Conservation (phyloP, 2,329 filamentous ascomycete species). For the Arthroderma uncinatum region DNA sequence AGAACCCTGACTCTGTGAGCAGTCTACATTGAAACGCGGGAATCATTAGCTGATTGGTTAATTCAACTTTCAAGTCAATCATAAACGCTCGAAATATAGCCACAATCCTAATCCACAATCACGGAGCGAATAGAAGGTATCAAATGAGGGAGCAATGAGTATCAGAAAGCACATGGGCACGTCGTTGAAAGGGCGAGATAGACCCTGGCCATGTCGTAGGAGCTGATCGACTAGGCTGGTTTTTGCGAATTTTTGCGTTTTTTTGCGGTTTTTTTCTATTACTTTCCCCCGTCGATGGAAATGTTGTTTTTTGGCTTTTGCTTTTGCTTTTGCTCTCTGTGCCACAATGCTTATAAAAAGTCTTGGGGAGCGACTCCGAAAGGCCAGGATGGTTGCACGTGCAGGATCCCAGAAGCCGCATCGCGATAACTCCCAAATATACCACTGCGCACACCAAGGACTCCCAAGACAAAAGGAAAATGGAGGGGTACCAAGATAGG, state of each 20-base stretch:
- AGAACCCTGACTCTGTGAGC: conserved; percentile 39
- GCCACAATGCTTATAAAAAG: conserved; percentile 1
- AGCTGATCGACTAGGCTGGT: conserved; percentile 1
- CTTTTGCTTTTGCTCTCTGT: not conserved
- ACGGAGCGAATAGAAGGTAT: not conserved
- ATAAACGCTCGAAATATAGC: conserved; percentile 4
- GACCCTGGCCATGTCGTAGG: not conserved
- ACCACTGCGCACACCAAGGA: not conserved
- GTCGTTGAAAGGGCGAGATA: not conserved
- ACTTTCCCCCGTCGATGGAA: not conserved
- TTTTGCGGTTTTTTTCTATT: not conserved
- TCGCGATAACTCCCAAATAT: not conserved
- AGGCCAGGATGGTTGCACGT: conserved; percentile 1
- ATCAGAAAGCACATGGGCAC: not conserved
- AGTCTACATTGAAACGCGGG: conserved; percentile 29
- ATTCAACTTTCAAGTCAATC: conserved; percentile 14
- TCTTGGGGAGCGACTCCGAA: not conserved
- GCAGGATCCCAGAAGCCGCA: not conserved
- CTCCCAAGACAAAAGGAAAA: not conserved
- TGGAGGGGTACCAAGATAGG: not conserved
- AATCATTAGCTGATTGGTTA: conserved; percentile 23
- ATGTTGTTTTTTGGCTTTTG: not conserved
- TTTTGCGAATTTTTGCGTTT: not conserved
- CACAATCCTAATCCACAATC: not conserved
- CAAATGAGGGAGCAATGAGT: not conserved